A percentile compares a stretch with the other conserved stretches of the same genome.
phyloP scores from a whole-genome alignment of 176 grass and related monocot species.

The Eleusine indica region DNA sequence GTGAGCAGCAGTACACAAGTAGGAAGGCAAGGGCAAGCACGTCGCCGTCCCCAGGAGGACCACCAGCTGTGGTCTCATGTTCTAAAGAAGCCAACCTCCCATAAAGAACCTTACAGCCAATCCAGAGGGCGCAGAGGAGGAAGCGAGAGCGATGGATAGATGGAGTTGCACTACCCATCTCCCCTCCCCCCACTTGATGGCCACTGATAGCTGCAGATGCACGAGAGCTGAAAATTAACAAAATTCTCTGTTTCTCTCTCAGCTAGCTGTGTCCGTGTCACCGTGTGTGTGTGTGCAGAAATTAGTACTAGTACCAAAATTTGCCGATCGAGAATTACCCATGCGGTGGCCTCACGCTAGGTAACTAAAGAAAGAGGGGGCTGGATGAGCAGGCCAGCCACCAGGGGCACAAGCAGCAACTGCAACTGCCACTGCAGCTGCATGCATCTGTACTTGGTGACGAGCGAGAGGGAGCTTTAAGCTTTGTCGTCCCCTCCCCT shows the following conservation, averaged over 20 bases:
- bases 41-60: conserved; percentile 59
- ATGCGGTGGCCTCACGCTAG: neutral
- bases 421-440: conserved; percentile 54
- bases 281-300: conserved; percentile 21
- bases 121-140: conserved; percentile 40
- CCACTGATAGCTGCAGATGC: conserved; percentile 57
- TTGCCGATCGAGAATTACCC: conserved; percentile 29
- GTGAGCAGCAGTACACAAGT: conserved; percentile 17
- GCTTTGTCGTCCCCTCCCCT: conserved; percentile 31
- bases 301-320: conserved; percentile 28
- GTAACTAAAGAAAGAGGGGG: neutral
- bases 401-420: conserved; percentile 45
- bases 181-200: conserved; percentile 46
- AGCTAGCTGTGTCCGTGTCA: neutral
- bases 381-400: conserved; percentile 24
- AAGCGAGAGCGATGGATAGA: conserved; percentile 37
- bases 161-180: conserved; percentile 49
- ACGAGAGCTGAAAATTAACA: conserved; percentile 18
- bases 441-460: conserved; percentile 57
- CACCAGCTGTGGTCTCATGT: conserved; percentile 50
- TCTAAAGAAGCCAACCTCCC: conserved; percentile 66
- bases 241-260: neutral
- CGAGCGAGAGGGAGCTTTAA: conserved; percentile 43
- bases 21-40: conserved; percentile 34
- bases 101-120: conserved; percentile 44